Percentiles rank a stretch among this genome's conserved stretches.
Evolutionary conservation across 164 flowering plant species (phyloP).

Genomic region (Chimonanthus salicifolius): DNA sequence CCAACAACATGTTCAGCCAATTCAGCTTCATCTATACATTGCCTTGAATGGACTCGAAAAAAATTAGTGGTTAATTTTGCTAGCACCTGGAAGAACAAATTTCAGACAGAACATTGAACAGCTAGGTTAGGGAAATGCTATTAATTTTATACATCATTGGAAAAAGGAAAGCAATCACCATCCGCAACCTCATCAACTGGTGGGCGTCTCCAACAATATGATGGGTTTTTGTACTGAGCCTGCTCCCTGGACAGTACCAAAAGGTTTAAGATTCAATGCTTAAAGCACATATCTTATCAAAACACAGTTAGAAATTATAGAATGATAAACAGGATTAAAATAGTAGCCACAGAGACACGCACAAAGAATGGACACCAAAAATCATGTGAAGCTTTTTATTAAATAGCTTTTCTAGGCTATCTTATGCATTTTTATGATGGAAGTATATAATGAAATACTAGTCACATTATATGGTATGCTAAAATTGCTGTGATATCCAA

Average conservation of each 20-base stretch:
- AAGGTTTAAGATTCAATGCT: neutral
- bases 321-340: neutral
- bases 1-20: constrained; percentile 93
- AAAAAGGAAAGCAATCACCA: neutral
- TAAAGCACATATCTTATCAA: neutral
- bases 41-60: constrained; percentile 69
- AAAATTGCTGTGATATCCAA: too few relatives aligned
- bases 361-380: neutral
- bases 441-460: too few relatives aligned
- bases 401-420: too few relatives aligned
- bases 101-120: constrained; percentile 5
- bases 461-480: too few relatives aligned
- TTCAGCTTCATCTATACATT: constrained; percentile 89
- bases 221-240: constrained; percentile 62
- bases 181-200: constrained; percentile 80
- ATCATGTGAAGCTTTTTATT: neutral
- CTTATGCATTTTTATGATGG: too few relatives aligned
- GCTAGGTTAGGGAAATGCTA: neutral
- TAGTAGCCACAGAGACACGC: neutral
- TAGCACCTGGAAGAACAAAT: constrained; percentile 41
- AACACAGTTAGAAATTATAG: neutral
- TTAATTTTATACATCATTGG: neutral
- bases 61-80: constrained; percentile 68
- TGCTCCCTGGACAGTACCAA: constrained; percentile 52
- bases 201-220: constrained; percentile 66